Conservation (phyloP, 2,329 filamentous ascomycete species). For the Thielaviopsis musarum region DNA sequence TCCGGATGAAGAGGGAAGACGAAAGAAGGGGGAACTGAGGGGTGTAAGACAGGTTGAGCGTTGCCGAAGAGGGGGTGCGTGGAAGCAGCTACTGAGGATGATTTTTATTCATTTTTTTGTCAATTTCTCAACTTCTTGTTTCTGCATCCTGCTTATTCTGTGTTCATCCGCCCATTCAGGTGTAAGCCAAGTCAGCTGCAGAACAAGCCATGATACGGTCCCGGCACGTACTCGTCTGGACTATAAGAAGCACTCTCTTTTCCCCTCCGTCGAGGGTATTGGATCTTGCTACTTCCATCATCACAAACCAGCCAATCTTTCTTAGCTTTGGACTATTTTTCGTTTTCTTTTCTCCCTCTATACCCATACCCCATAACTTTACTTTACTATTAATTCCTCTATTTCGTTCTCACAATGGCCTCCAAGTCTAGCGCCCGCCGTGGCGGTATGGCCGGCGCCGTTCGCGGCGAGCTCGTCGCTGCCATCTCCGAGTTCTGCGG, state of each 20-base stretch:
- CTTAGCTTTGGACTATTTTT: background rate
- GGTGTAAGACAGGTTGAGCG: background rate
- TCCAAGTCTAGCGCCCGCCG: background rate
- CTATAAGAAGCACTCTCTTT: background rate
- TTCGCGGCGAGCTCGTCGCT: slow-evolving; percentile 24
- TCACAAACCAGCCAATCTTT: background rate
- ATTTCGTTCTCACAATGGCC: background rate
- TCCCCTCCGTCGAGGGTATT: background rate
- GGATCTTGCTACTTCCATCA: background rate
- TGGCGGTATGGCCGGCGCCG: slow-evolving; percentile 3
- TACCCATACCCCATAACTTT: background rate
- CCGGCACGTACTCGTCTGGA: background rate
- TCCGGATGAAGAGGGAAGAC: background rate
- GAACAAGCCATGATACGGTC: background rate
- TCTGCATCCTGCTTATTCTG: background rate
- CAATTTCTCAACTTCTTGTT: background rate
- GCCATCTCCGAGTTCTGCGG: slow-evolving; percentile 33
- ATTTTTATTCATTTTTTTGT: background rate
- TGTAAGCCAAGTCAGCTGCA: background rate
- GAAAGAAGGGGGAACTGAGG: background rate
- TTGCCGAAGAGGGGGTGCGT: too few species aligned
- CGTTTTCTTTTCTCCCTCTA: background rate
- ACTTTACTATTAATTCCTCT: background rate
- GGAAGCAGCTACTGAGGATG: background rate
- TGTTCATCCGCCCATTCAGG: background rate